phyloP scores from a whole-genome alignment of 2,329 filamentous ascomycete genomes.

The Epichloe baconii region DNA sequence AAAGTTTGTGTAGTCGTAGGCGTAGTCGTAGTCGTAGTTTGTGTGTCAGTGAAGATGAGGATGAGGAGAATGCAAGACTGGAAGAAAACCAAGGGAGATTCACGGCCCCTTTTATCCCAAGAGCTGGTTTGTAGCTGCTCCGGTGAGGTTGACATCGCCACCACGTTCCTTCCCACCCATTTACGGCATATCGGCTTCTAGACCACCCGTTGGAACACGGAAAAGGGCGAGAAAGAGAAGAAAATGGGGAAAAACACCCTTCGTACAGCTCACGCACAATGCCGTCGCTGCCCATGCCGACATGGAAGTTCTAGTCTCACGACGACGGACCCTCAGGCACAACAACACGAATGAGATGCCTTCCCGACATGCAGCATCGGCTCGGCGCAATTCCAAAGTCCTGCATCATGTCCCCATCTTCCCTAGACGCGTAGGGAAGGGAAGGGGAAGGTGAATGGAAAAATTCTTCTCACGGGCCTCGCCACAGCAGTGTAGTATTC shows the following conservation, averaged over 20 bases:
- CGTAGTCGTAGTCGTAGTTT: neutral
- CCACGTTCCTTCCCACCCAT: neutral
- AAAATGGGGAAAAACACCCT: neutral
- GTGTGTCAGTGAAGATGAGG: neutral
- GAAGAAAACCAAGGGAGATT: neutral
- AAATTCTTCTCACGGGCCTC: neutral
- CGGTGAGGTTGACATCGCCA: neutral
- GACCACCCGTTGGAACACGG: neutral
- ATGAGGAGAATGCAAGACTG: neutral
- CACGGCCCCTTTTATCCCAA: neutral
- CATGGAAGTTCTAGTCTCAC: neutral
- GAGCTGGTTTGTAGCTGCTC: neutral
- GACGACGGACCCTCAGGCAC: neutral
- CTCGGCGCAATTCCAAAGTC: neutral
- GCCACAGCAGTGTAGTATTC: neutral
- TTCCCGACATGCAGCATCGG: neutral
- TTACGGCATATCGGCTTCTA: neutral
- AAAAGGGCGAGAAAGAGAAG: too few relatives aligned
- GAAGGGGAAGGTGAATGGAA: neutral
- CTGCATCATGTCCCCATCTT: neutral
- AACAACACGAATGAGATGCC: neutral
- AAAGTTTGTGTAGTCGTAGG: too few relatives aligned
- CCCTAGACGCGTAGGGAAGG: neutral
- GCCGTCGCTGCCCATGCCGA: neutral
- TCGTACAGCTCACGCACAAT: neutral